A percentile compares a stretch with the other conserved stretches of the same genome.
These are phyloP conservation scores for Septoria linicola DNA, from an alignment of 2,329 filamentous ascomycete genomes.

Conservation along the genomic window DNA sequence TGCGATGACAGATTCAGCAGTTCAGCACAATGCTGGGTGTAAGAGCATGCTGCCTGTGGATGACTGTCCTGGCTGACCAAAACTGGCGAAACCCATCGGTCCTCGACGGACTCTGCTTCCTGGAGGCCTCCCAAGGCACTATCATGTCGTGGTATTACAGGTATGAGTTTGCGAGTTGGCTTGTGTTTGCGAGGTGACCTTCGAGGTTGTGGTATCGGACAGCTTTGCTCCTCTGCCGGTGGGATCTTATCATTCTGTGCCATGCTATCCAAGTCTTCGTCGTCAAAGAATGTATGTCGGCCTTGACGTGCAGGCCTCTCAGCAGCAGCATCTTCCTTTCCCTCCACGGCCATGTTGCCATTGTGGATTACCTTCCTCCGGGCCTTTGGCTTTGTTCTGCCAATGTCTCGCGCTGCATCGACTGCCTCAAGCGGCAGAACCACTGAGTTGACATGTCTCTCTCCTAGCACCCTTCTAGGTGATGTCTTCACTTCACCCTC, in stretches of 20 bases:
- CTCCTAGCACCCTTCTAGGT: slow-evolving; percentile 25
- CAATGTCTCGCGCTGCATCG: background rate
- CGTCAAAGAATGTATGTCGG: slow-evolving; percentile 17
- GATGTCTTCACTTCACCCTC: slow-evolving; percentile 3
- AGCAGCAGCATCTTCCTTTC: background rate
- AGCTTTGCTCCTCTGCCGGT: background rate
- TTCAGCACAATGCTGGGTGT: slow-evolving; percentile 30
- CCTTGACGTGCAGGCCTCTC: slow-evolving; percentile 9
- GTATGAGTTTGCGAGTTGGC: slow-evolving; percentile 1
- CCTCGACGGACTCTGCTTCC: too few relatives aligned
- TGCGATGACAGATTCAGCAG: slow-evolving; percentile 36
- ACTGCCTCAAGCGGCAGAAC: slow-evolving; percentile 18
- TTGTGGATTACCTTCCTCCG: background rate
- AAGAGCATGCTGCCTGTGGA: slow-evolving; percentile 15
- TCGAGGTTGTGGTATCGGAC: background rate
- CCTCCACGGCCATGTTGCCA: background rate
- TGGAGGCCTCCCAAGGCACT: background rate
- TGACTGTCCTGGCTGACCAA: too few relatives aligned
- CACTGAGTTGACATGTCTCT: slow-evolving; percentile 28
- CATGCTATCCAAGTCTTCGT: background rate
- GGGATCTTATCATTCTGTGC: background rate
- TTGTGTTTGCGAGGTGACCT: slow-evolving; percentile 10
- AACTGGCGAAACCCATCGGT: too few relatives aligned
- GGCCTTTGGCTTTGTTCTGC: slow-evolving; percentile 12
- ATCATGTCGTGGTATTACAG: background rate